A percentile compares a stretch with the other conserved stretches of the same genome.
Evolutionary conservation across 306 rosid species (phyloP).

Genomic region (Cucumis melo): DNA sequence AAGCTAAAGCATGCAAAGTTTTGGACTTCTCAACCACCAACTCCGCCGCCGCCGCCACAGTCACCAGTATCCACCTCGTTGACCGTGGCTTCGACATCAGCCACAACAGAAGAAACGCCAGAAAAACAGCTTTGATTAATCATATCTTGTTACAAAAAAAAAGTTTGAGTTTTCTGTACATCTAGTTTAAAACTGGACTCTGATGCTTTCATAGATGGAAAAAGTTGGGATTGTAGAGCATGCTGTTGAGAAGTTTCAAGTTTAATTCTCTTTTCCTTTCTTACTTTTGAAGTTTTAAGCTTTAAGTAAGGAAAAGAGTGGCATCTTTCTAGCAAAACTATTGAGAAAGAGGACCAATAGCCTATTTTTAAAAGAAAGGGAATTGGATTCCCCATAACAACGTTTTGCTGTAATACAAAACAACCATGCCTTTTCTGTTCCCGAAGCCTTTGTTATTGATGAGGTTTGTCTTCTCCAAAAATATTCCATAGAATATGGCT

Average conservation of each 20-base stretch:
- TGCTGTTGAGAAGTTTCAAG: neutral
- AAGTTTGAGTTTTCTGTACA: constrained; percentile 1
- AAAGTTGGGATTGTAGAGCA: neutral
- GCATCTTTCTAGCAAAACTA: constrained; percentile 1
- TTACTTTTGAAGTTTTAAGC: neutral
- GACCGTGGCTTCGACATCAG: neutral
- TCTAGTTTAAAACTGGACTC: neutral
- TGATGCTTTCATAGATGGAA: neutral
- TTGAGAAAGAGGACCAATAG: neutral
- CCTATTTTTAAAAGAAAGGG: neutral
- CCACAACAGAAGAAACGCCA: neutral
- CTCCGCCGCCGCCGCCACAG: neutral
- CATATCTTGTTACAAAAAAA: neutral
- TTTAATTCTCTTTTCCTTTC: neutral
- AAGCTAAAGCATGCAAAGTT: constrained; percentile 10
- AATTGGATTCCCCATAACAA: constrained; percentile 5
- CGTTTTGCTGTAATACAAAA: constrained; percentile 2
- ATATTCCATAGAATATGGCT: neutral
- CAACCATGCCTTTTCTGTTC: constrained; percentile 18
- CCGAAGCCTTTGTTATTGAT: constrained; percentile 9
- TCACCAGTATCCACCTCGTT: neutral
- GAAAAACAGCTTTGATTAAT: neutral
- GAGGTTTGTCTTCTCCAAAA: neutral
- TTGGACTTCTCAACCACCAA: constrained; percentile 1
- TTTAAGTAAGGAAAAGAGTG: neutral